phyloP scores from a whole-genome alignment of 2,329 filamentous ascomycete genomes.

The Hyphodiscus sp. region DNA sequence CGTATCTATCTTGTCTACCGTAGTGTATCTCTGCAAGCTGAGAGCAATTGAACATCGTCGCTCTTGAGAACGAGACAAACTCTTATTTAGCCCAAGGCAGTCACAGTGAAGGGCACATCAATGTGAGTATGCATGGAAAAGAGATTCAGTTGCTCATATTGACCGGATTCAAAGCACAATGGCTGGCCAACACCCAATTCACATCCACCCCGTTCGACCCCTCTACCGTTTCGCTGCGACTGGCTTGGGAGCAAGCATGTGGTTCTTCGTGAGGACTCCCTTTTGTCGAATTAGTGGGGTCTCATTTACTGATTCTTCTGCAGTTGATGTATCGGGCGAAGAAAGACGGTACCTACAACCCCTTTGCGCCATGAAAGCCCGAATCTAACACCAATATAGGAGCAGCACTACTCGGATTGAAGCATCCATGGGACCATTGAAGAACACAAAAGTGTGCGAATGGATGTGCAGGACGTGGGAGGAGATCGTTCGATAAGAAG shows the following conservation, averaged over 20 bases:
- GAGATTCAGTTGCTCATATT: conserved; percentile 3
- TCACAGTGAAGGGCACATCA: background rate
- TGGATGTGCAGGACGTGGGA: background rate
- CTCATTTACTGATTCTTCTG: conserved; percentile 10
- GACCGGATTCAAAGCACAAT: conserved; percentile 13
- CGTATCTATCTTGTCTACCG: no score
- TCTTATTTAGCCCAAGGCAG: background rate
- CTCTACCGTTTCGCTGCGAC: conserved; percentile 84
- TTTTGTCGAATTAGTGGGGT: background rate
- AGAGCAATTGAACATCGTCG: background rate
- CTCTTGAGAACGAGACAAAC: background rate
- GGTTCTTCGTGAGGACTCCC: conserved; percentile 79
- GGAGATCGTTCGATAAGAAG: background rate
- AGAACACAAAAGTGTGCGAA: conserved; percentile 13
- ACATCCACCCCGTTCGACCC: conserved; percentile 54
- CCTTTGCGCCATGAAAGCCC: background rate
- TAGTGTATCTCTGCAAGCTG: background rate
- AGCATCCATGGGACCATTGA: conserved; percentile 95
- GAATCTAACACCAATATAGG: conserved; percentile 35
- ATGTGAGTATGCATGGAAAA: conserved; percentile 1
- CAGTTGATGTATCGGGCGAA: conserved; percentile 94
- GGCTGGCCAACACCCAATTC: conserved; percentile 43
- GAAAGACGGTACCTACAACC: conserved; percentile 65
- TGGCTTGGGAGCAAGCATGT: conserved; percentile 90
- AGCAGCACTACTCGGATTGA: conserved; percentile 80